Conservation (phyloP, 2,329 filamentous ascomycete genomes). For the Ilyonectria destructans region DNA sequence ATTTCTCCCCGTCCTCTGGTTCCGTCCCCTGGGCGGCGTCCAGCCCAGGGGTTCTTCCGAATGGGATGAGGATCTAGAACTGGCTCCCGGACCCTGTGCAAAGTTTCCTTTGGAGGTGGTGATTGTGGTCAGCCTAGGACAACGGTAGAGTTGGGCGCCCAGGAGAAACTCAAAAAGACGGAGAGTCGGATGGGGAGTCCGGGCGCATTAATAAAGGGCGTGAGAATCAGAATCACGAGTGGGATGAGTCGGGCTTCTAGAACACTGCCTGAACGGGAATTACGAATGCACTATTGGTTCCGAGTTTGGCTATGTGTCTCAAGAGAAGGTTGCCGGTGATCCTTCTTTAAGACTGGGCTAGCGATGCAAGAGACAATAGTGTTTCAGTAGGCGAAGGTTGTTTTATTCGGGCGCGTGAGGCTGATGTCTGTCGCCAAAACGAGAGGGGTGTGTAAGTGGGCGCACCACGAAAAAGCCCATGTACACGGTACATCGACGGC, state of each 20-base stretch:
- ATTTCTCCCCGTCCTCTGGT: slow-evolving; percentile 27
- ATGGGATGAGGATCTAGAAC: slow-evolving; percentile 31
- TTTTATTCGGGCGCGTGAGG: slow-evolving; percentile 33
- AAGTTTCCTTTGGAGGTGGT: slow-evolving; percentile 38
- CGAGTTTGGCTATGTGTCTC: slow-evolving; percentile 1
- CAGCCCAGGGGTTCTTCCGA: slow-evolving; percentile 20
- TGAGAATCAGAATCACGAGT: slow-evolving; percentile 6
- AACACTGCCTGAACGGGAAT: slow-evolving; percentile 45
- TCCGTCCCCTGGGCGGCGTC: slow-evolving; percentile 28
- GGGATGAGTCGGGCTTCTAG: slow-evolving; percentile 36
- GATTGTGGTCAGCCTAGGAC: slow-evolving; percentile 28
- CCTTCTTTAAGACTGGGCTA: slow-evolving; percentile 19
- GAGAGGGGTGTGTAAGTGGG: slow-evolving; percentile 33
- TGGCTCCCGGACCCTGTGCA: slow-evolving; percentile 36
- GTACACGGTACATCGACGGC: slow-evolving; percentile 42
- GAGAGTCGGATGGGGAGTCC: slow-evolving; percentile 33
- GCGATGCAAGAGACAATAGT: slow-evolving; percentile 30
- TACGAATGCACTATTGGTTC: slow-evolving; percentile 7
- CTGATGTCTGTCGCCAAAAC: slow-evolving; percentile 22
- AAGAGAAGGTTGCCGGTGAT: slow-evolving; percentile 27
- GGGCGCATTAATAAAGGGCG: slow-evolving; percentile 12
- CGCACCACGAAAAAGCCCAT: slow-evolving; percentile 25
- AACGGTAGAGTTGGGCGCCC: slow-evolving; percentile 41
- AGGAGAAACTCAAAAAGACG: slow-evolving; percentile 38
- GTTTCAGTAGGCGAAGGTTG: slow-evolving; percentile 37